Evolutionary conservation across 169 alveolate species (phyloP), one percentile per base, ranked within the genome.

Genomic region (Cryptosporidium tyzzeri): DNA sequence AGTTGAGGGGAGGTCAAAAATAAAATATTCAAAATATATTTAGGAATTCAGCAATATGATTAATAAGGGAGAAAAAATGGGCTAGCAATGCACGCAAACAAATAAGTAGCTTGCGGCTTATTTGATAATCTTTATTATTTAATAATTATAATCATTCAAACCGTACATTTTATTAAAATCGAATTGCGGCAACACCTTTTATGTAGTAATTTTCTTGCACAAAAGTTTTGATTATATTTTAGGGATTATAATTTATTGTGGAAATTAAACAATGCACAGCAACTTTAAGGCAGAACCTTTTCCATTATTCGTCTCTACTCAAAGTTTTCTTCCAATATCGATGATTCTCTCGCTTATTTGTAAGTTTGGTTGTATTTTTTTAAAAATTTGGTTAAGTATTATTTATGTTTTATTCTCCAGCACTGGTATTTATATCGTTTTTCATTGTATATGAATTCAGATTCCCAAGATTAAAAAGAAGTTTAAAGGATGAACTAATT

Each of bases 401-500:
- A 10, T n/a, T 44, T 35, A 10, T 14, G 26, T 12, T 31, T 44
- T 62, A 18, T 61, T 39, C 55, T 48, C 44, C 23, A 80, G 89
- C 89, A 16, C 65, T 80, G 29, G n/a, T 80, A 7, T 41, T 80
- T 80, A 65, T 80, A 7, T 74, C 89, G 65, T 80, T 80, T 59
- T 80, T 80, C 44, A 80, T 80, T n/a, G 80, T 80, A 44, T 80
- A 65, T 50, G 89, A 80, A 80, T 80, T 80, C 51, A 69, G 75
- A 23, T 80, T 62, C 45, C 86, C 70, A 9, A 62, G n/a, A 2
- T 35, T 31, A 8, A 75, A 65, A 80, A 80, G 61, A 48, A 62
- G 33, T 29, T 21, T 80, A 8, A 31, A 45, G 29, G 89, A 80
- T 50, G 89, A 80, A 45, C 48, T 80, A 16, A 26, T 80, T 26